Percentiles rank a stretch among this genome's conserved stretches.
These are phyloP conservation scores for Candida tibetensis DNA, from an alignment of 805 yeast species.

Conservation along the genomic window DNA sequence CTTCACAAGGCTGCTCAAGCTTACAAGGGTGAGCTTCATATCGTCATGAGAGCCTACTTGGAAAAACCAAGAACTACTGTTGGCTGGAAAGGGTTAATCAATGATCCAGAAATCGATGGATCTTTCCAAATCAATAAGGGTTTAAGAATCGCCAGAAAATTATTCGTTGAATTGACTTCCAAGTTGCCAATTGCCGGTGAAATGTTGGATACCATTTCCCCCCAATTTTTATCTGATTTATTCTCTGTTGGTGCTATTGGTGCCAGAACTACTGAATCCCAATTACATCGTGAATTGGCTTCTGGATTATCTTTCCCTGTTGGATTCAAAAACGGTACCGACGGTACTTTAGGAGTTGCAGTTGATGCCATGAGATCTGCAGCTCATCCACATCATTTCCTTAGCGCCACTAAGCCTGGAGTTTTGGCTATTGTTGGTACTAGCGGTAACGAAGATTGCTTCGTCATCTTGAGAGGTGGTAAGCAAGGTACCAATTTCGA, in stretches of 20 bases:
- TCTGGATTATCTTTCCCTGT: slow-evolving; percentile 97
- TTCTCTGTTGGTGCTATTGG: slow-evolving; percentile 98
- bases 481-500: slow-evolving; percentile 90
- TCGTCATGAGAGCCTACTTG: slow-evolving; percentile 95
- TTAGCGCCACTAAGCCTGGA: slow-evolving; percentile 95
- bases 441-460: slow-evolving; percentile 87
- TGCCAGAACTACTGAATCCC: slow-evolving; percentile 98
- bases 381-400: slow-evolving; percentile 87
- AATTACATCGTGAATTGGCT: slow-evolving; percentile 93
- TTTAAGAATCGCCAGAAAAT: slow-evolving; percentile 78
- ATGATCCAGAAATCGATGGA: slow-evolving; percentile 94
- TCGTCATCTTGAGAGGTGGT: slow-evolving; percentile 94
- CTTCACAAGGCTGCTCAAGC: slow-evolving; percentile 58
- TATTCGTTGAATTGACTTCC: slow-evolving; percentile 80
- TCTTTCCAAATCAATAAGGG: slow-evolving; percentile 95
- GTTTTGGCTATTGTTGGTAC: slow-evolving; percentile 95
- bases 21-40: slow-evolving; percentile 69
- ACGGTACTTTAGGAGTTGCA: slow-evolving; percentile 92
- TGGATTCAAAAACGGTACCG: slow-evolving; percentile 98
- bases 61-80: slow-evolving; percentile 99
- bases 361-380: slow-evolving; percentile 94
- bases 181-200: slow-evolving; percentile 92
- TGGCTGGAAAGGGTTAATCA: slow-evolving; percentile 98
- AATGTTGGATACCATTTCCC: slow-evolving; percentile 97
- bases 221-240: slow-evolving; percentile 89